A percentile compares a stretch with the other conserved stretches of the same genome.
phyloP scores from a whole-genome alignment of 495 filamentous ascomycete species.

The Podospora tetraspora region DNA sequence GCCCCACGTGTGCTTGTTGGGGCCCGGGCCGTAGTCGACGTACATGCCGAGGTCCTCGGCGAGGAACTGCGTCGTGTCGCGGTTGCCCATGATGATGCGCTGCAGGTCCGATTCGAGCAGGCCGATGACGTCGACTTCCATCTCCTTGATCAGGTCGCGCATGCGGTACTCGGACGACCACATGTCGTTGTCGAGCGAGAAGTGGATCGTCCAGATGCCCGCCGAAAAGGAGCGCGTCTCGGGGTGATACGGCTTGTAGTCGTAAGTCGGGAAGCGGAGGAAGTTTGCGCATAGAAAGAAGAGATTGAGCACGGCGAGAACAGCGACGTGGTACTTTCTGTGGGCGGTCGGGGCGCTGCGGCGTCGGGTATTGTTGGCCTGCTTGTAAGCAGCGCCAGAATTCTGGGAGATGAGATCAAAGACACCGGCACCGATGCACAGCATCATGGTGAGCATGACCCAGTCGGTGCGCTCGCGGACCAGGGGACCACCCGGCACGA shows the following conservation, averaged over 20 bases:
- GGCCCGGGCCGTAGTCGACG: slow-evolving; percentile 93
- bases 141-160: slow-evolving; percentile 83
- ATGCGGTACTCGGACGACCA: slow-evolving; percentile 94
- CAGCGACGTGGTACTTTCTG: slow-evolving; percentile 47
- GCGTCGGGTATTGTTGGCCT: slow-evolving; percentile 12
- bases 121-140: slow-evolving; percentile 92
- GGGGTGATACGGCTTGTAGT: slow-evolving; percentile 85
- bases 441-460: slow-evolving; percentile 82
- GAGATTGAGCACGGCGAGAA: slow-evolving; percentile 62
- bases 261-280: slow-evolving; percentile 88
- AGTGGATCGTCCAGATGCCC: slow-evolving; percentile 99
- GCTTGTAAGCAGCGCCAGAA: slow-evolving; percentile 8
- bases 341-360: slow-evolving; percentile 28
- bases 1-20: slow-evolving; percentile 99
- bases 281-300: slow-evolving; percentile 77
- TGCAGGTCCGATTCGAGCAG: slow-evolving; percentile 91
- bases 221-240: slow-evolving; percentile 82
- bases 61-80: slow-evolving; percentile 91
- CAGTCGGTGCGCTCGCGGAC: slow-evolving; percentile 94
- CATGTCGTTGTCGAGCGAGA: slow-evolving; percentile 98
- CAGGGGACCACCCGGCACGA: slow-evolving; percentile 93
- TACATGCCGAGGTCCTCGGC: slow-evolving; percentile 98
- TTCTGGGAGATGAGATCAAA: slow-evolving; percentile 59
- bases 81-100: slow-evolving; percentile 99
- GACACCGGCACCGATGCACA: slow-evolving; percentile 78